Percentiles rank a stretch among this genome's conserved stretches.
Evolutionary conservation across 2,329 filamentous ascomycete genomes (phyloP).

Genomic region (Verruconis gallopava): DNA sequence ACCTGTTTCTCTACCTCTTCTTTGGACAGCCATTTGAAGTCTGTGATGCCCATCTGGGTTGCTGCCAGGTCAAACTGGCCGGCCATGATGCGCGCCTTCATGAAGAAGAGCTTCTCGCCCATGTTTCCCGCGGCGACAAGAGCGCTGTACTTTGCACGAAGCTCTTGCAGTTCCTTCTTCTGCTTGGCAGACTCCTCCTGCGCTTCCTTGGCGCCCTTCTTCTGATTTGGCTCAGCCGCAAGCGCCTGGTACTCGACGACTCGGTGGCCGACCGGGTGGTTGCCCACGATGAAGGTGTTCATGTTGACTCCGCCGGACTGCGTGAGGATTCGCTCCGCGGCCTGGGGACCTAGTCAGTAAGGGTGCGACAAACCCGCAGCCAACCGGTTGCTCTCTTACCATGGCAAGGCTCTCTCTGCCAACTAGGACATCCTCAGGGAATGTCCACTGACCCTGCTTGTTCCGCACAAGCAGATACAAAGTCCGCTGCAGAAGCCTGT

Average conservation of each 20-base stretch:
- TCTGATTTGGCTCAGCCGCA: constrained; percentile 23
- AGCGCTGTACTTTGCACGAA: no score
- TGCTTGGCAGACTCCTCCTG: constrained; percentile 14
- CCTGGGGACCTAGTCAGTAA: constrained; percentile 40
- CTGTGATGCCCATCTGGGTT: constrained; percentile 59
- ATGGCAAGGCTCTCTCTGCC: constrained; percentile 67
- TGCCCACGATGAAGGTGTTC: constrained; percentile 97
- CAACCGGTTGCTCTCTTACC: constrained; percentile 39
- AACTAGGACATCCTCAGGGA: constrained; percentile 59
- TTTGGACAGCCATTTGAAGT: constrained; percentile 87
- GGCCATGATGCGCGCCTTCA: constrained; percentile 93
- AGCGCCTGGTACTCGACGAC: constrained; percentile 40
- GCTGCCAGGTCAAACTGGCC: constrained; percentile 73
- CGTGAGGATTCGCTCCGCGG: constrained; percentile 65
- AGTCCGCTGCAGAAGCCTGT: constrained; percentile 66
- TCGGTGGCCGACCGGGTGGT: constrained; percentile 74
- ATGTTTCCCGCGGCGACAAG: no score
- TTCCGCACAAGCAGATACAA: constrained; percentile 77
- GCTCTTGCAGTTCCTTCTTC: constrained; percentile 17
- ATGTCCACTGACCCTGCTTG: constrained; percentile 61
- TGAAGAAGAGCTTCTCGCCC: constrained; percentile 83
- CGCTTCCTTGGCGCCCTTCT: constrained; percentile 13
- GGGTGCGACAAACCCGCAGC: constrained; percentile 11
- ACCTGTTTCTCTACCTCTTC: constrained; percentile 69
- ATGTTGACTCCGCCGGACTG: constrained; percentile 80